Percentiles rank a stretch among this genome's conserved stretches.
Conservation (phyloP, 805 yeast species). For the Candida vaughaniae region DNA sequence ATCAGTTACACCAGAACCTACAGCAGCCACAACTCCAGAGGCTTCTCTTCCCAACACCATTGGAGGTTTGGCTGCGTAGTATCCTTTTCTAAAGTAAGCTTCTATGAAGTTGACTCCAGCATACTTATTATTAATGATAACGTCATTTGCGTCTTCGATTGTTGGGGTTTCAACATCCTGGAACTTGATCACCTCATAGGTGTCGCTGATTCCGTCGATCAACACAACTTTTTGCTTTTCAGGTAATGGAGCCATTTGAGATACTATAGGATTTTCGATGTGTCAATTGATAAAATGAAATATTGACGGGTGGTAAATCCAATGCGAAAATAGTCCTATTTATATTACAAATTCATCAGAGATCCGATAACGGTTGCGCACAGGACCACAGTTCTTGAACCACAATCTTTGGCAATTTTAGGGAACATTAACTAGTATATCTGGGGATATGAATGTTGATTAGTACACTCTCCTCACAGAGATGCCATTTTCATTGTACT, state of each 20-base stretch:
- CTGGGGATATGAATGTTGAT: too few species aligned
- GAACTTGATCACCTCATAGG: constrained; percentile 57
- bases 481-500: too few species aligned
- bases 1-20: constrained; percentile 56
- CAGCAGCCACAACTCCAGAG: constrained; percentile 63
- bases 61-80: constrained; percentile 63
- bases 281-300: too few species aligned
- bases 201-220: constrained; percentile 53
- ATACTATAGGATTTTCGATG: too few species aligned
- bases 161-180: constrained; percentile 59
- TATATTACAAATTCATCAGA: too few species aligned
- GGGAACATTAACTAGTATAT: too few species aligned
- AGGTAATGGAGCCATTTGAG: constrained; percentile 40
- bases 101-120: constrained; percentile 86
- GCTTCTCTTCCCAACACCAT: constrained; percentile 72
- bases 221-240: constrained; percentile 54
- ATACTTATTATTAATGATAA: constrained; percentile 70
- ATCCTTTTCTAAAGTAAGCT: constrained; percentile 75
- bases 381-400: too few species aligned
- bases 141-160: constrained; percentile 48
- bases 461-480: too few species aligned
- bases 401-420: too few species aligned
- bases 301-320: too few species aligned
- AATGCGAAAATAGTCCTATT: too few species aligned
- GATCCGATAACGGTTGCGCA: too few species aligned